Conservation (phyloP, 2,329 filamentous ascomycete genomes). For the Microdochium nivale region DNA sequence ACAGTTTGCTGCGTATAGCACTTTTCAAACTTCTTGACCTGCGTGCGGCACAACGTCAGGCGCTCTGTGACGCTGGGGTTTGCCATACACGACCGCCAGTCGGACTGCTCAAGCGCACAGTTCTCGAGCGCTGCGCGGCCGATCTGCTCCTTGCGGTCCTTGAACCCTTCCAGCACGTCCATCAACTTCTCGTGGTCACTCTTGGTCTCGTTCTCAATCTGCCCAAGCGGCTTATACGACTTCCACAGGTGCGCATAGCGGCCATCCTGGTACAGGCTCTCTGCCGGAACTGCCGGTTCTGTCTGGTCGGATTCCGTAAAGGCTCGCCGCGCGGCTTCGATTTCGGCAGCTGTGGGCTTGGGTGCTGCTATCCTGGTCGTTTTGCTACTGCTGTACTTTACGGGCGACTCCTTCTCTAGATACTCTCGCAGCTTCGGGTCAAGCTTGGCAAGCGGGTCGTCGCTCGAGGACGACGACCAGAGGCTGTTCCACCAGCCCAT, state of each 20-base stretch:
- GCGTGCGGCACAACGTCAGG: conserved; percentile 71
- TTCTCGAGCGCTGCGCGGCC: conserved; percentile 84
- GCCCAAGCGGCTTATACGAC: conserved; percentile 66
- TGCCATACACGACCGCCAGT: conserved; percentile 75
- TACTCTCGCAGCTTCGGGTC: conserved; percentile 80
- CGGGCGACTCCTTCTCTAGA: conserved; percentile 71
- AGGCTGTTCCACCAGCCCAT: conserved; percentile 54
- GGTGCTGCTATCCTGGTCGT: conserved; percentile 2
- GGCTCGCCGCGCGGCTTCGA: not conserved
- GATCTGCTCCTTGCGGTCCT: conserved; percentile 70
- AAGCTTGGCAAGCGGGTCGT: conserved; percentile 64
- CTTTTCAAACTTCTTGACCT: conserved; percentile 70
- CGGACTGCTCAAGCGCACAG: conserved; percentile 79
- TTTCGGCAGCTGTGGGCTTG: conserved; percentile 1
- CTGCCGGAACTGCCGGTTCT: conserved; percentile 29
- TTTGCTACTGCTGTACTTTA: conserved; percentile 45
- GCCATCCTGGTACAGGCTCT: conserved; percentile 51
- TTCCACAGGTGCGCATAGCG: conserved; percentile 84
- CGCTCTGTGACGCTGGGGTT: conserved; percentile 58
- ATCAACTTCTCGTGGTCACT: conserved; percentile 72
- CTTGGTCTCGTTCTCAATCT: conserved; percentile 61
- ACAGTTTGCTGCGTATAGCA: conserved; percentile 87
- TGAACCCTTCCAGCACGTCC: conserved; percentile 75
- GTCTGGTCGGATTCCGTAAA: conserved; percentile 1
- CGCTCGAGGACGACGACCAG: conserved; percentile 36